phyloP scores from a whole-genome alignment of 2,329 filamentous ascomycete genomes.

The Stemphylium vesicarium region DNA sequence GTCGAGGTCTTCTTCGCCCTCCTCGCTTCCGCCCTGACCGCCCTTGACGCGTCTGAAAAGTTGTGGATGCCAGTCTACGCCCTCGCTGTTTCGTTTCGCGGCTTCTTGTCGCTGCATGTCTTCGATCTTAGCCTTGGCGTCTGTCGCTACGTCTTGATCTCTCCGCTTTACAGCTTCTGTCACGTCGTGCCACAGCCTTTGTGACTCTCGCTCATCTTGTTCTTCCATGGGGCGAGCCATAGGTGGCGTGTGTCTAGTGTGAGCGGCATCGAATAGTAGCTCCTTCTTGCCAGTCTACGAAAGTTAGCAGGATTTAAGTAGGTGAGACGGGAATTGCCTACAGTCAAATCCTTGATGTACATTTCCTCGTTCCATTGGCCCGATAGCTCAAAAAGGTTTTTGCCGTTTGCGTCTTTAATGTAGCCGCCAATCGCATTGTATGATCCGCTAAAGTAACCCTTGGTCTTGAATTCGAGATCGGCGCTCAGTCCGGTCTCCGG shows the following conservation, averaged over 20 bases:
- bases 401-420: slow-evolving; percentile 87
- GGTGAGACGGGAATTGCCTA: slow-evolving; percentile 51
- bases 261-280: slow-evolving; percentile 84
- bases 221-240: slow-evolving; percentile 78
- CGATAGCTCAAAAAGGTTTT: slow-evolving; percentile 84
- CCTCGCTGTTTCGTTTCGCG: slow-evolving; percentile 75
- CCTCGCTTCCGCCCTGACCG: slow-evolving; percentile 72
- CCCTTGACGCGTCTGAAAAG: slow-evolving; percentile 80
- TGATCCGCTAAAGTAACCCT: slow-evolving; percentile 93
- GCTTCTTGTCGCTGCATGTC: slow-evolving; percentile 91
- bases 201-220: slow-evolving; percentile 89
- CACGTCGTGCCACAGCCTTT: slow-evolving; percentile 83
- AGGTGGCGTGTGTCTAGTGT: slow-evolving; percentile 77
- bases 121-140: slow-evolving; percentile 96
- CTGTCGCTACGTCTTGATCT: slow-evolving; percentile 88
- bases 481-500: slow-evolving; percentile 85
- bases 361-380: slow-evolving; percentile 96
- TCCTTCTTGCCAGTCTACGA: slow-evolving; percentile 86
- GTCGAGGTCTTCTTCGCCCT: slow-evolving; percentile 87
- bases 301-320: background rate
- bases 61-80: slow-evolving; percentile 84
- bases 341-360: slow-evolving; percentile 82
- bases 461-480: slow-evolving; percentile 98
- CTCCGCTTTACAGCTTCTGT: slow-evolving; percentile 80
- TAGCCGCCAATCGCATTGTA: slow-evolving; percentile 95